Evolutionary conservation across 1,284 basidiomycete genomes (phyloP), one percentile per base, ranked within the genome.

Genomic region (Leccinum griseonigrum): DNA sequence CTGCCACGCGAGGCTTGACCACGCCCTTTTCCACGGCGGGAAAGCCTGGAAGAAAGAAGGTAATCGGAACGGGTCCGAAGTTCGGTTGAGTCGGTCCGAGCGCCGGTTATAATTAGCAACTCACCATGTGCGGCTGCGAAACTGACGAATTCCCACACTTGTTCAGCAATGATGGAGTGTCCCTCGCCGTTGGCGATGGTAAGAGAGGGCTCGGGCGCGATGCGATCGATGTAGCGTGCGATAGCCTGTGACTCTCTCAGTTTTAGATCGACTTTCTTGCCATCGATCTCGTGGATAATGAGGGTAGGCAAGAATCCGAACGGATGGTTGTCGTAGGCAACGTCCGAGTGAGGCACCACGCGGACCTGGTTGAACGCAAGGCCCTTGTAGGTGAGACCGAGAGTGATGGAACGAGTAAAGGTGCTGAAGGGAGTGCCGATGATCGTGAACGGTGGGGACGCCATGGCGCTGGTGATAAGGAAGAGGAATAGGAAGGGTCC

Each of bases 361-460:
- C 60, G 57, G 54, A 71, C 61, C 53, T 75, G 74, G 50, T 67
- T 57, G 38, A 75, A 74, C 13, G 66, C 4, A 11, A 74, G 40
- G 7, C 62, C 62, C 58, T 76, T 74, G 67, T 75, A 62, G 18
- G 60, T 61, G 43, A 74, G 64, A 2, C 48, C 74, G 28, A 74
- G 74, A 0, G 72, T 72, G 56, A 76, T 67, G 51, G 75, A 50
- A 7, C 75, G 73, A 9, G 75, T 74, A 53, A 73, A 75, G 1
- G 74, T 74, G 57, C 74, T 76, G 43, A 68, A 74, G n/a, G 72
- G 75, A 0, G 72, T 74, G 16, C 74, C 72, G 22, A 74, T 65
- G 64, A 74, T 46, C 9, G 72, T 74, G 46, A 68, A 69, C 13
- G 55, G 58, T 48, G 64, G 62, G 10, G 61, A 56, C 8, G 58